These are phyloP conservation scores for Yamadazyma insecticola DNA, from an alignment of 805 yeast genomes.

Conservation along the genomic window DNA sequence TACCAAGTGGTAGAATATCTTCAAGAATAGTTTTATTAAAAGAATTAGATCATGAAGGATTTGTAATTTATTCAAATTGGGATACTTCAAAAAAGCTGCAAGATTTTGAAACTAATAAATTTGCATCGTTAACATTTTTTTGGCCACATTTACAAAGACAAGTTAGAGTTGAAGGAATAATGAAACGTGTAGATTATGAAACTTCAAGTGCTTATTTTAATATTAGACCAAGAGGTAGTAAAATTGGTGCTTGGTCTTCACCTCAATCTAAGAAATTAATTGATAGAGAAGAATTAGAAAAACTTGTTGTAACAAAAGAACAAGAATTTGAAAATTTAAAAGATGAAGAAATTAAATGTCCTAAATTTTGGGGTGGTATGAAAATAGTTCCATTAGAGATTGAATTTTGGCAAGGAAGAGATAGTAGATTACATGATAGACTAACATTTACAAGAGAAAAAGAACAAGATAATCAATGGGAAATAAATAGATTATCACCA, in stretches of 20 bases:
- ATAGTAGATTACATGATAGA: conserved; percentile 86
- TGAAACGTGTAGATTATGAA: conserved; percentile 69
- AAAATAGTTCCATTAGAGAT: conserved; percentile 83
- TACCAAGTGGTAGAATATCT: conserved; percentile 89
- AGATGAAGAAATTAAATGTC: conserved; percentile 78
- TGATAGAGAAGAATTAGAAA: conserved; percentile 61
- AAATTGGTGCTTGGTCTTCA: conserved; percentile 95
- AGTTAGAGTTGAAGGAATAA: conserved; percentile 85
- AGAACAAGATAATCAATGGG: conserved; percentile 50
- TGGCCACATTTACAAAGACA: conserved; percentile 92
- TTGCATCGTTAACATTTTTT: conserved; percentile 82
- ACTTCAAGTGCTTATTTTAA: conserved; percentile 74
- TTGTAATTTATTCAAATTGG: conserved; percentile 90
- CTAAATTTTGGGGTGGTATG: conserved; percentile 95
- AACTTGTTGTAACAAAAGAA: conserved; percentile 41
- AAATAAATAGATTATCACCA: conserved; percentile 69
- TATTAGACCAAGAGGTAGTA: conserved; percentile 88
- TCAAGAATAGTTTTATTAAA: conserved; percentile 82
- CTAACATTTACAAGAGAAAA: conserved; percentile 60
- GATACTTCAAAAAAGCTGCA: conserved; percentile 73
- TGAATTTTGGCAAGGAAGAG: conserved; percentile 98
- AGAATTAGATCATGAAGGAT: conserved; percentile 82
- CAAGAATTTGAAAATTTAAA: conserved; percentile 53
- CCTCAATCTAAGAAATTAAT: conserved; percentile 70
- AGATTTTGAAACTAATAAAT: conserved; percentile 68